Evolutionary conservation across 495 filamentous ascomycete genomes (phyloP).

Genomic region (Clohesyomyces aquaticus): DNA sequence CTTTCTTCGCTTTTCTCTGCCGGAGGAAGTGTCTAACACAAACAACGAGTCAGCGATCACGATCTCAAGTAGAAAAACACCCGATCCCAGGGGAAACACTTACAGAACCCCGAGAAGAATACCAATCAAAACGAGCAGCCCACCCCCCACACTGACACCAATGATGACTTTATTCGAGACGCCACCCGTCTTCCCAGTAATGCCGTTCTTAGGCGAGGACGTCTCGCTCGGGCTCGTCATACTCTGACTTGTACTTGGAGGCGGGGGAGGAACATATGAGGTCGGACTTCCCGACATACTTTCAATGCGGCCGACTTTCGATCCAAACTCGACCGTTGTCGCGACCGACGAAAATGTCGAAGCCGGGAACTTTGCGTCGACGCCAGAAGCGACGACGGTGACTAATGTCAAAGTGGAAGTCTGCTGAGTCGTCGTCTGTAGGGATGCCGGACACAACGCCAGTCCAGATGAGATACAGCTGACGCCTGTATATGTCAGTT

Average conservation of each 20-base stretch:
- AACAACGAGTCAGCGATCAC: not conserved
- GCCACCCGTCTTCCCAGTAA: constrained; percentile 17
- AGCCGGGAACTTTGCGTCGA: constrained; percentile 4
- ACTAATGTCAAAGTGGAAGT: not conserved
- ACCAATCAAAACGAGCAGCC: constrained; percentile 10
- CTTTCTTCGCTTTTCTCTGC: not conserved
- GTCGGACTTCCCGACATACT: constrained; percentile 18
- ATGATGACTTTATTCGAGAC: constrained; percentile 28
- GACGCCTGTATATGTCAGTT: constrained; percentile 19
- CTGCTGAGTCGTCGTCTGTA: constrained; percentile 18
- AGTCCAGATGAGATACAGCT: constrained; percentile 1
- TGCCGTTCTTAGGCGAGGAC: not conserved
- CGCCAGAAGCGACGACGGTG: constrained; percentile 6
- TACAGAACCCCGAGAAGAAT: constrained; percentile 13
- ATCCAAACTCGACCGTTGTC: constrained; percentile 10
- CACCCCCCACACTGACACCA: constrained; percentile 27
- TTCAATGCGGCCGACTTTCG: constrained; percentile 1
- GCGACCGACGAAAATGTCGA: not conserved
- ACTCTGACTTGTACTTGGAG: not conserved
- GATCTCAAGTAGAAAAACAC: too few species aligned
- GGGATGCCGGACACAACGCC: constrained; percentile 22
- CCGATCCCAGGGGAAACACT: constrained; percentile 1
- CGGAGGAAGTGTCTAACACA: not conserved
- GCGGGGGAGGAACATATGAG: constrained; percentile 25
- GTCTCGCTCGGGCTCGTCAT: not conserved